A percentile compares a stretch with the other conserved stretches of the same genome.
phyloP scores from a whole-genome alignment of 2,329 filamentous ascomycete species.

The Mycosphaerella arachidis region DNA sequence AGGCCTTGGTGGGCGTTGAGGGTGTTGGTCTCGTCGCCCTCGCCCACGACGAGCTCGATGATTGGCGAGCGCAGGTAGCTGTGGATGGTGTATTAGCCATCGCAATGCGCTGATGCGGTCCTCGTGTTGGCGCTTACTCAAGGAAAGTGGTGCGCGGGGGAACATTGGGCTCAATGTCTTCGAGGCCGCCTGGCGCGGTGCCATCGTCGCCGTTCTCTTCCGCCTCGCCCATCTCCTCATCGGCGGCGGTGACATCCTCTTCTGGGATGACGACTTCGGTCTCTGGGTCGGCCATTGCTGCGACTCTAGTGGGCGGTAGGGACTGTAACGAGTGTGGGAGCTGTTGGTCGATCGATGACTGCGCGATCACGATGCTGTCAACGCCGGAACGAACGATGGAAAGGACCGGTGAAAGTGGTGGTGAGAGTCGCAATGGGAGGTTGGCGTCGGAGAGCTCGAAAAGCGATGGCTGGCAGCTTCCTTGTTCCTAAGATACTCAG shows the following conservation, averaged over 20 bases:
- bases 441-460: not conserved
- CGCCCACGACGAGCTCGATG: conserved; percentile 43
- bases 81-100: not conserved
- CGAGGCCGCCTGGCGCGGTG: conserved; percentile 35
- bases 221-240: conserved; percentile 46
- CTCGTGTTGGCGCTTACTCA: conserved; percentile 36
- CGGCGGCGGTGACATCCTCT: conserved; percentile 39
- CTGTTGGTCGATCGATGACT: not conserved
- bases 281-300: conserved; percentile 31
- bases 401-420: not conserved
- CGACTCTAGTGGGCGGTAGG: not conserved
- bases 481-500: not conserved
- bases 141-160: conserved; percentile 42
- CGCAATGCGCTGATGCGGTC: not conserved
- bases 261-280: conserved; percentile 29
- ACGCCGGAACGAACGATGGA: not conserved
- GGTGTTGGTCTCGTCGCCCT: conserved; percentile 55
- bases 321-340: not conserved
- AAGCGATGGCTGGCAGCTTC: not conserved
- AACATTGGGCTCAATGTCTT: conserved; percentile 41
- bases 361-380: not conserved
- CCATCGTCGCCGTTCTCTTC: conserved; percentile 30
- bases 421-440: not conserved
- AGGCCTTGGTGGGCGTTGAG: conserved; percentile 78
- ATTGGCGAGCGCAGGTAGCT: conserved; percentile 49